Percentiles rank a stretch among this genome's conserved stretches.
These are phyloP conservation scores for Aureobasidium mangrovei DNA, from an alignment of 2,329 filamentous ascomycete species.

Conservation along the genomic window DNA sequence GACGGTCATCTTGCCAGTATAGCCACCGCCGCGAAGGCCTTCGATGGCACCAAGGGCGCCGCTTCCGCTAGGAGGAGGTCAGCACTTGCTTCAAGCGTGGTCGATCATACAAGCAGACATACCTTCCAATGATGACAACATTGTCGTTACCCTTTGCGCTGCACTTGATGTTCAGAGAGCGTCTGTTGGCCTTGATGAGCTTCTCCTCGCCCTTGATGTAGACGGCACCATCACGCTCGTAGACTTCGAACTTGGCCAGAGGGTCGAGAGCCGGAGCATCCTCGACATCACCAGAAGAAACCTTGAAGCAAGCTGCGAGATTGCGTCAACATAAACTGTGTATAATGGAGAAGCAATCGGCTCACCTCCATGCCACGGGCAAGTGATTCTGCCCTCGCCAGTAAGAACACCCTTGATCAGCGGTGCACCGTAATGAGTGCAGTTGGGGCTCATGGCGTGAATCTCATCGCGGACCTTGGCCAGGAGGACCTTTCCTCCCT, in stretches of 20 bases:
- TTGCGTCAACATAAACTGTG: conserved; percentile 36
- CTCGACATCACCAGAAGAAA: conserved; percentile 83
- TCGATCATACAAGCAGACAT: conserved; percentile 19
- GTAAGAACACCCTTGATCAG: conserved; percentile 78
- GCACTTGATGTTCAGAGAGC: conserved; percentile 67
- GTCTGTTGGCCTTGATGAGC: conserved; percentile 65
- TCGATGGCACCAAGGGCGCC: conserved; percentile 76
- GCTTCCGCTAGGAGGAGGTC: conserved; percentile 50
- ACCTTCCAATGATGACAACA: conserved; percentile 76
- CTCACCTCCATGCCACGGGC: conserved; percentile 91
- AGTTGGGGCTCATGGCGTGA: conserved; percentile 74
- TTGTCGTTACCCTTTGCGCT: conserved; percentile 47
- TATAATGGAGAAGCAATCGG: conserved; percentile 9
- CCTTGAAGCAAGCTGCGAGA: conserved; percentile 86
- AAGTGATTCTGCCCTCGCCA: conserved; percentile 73
- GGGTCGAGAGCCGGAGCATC: conserved; percentile 85
- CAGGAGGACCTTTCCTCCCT: conserved; percentile 77
- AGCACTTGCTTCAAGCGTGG: background rate
- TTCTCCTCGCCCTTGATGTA: conserved; percentile 76
- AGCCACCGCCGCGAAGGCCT: conserved; percentile 73
- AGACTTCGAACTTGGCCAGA: conserved; percentile 72
- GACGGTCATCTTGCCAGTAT: conserved; percentile 68
- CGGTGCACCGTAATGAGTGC: conserved; percentile 86
- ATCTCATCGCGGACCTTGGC: conserved; percentile 68
- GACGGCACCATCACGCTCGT: conserved; percentile 71